Base-by-base conservation (phyloP, 2,329 filamentous ascomycete species). In the Claviceps sp. region DNA sequence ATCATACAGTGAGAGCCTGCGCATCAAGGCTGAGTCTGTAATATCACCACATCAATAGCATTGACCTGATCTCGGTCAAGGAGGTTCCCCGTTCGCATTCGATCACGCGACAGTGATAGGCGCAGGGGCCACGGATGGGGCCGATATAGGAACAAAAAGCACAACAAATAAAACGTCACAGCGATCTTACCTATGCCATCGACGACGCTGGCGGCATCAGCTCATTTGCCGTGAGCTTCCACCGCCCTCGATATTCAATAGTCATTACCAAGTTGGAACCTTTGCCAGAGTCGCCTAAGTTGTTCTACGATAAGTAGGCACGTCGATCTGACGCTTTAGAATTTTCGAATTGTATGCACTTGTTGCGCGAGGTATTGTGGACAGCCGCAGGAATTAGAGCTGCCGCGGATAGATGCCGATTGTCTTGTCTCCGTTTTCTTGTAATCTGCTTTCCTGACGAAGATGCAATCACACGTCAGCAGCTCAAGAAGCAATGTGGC, bases 361-460 rank as follows among this genome's bases (percentile, higher is more conserved):
- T 16, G 23, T 47, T 37, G 34, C 6, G 38, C 45, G 34, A 47
- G 17, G n/a, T 39, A 38, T 9, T 20, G 14, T 34, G 42, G 42
- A 14, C 13, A 17, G 34, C 29, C 16, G 40, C 34, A 23, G 29
- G 11, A 20, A 20, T 45, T 13, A 8, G 22, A 43, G 29, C 11
- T 45, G 34, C 34, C n/a, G 22, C 36, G 34, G 42, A 39, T 45
- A 17, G 26, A 45, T 38, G 22, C 16, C n/a, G n/a, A 17, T 17
- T n/a, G 11, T 34, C 29, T 20, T 44, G 29, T 50, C 48, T 20
- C 48, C 40, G 43, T 50, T 20, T 38, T 29, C 20, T 39, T 23
- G 16, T 50, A 45, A 49, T 45, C 45, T 42, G 38, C 43, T 38
- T 54, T 52, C 52, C 55, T 52, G 54, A 51, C 44, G 52, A 47